These are phyloP conservation scores for Aureobasidium musti DNA, from an alignment of 2,329 filamentous ascomycete genomes.

Conservation along the genomic window DNA sequence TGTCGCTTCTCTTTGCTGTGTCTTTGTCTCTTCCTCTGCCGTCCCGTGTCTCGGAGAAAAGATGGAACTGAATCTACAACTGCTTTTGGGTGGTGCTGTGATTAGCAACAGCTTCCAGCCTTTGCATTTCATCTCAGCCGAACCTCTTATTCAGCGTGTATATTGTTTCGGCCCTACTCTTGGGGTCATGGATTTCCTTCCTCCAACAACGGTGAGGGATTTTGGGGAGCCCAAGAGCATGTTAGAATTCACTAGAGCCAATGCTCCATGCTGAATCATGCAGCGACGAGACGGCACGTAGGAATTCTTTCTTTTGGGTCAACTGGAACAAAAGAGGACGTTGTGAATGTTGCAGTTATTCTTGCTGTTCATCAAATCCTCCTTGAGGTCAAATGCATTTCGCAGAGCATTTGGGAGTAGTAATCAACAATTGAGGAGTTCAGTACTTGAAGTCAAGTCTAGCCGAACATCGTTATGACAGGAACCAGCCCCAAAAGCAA, in stretches of 20 bases:
- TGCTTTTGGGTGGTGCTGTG: no score
- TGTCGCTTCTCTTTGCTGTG: not conserved
- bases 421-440: not conserved
- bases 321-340: not conserved
- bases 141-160: constrained; percentile 1
- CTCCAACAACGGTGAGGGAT: no score
- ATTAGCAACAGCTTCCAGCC: not conserved
- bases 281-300: constrained; percentile 2
- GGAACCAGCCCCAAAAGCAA: not conserved
- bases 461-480: not conserved
- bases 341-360: not conserved
- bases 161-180: constrained; percentile 21
- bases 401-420: no score
- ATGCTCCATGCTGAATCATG: not conserved
- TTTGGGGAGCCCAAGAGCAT: not conserved
- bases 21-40: not conserved
- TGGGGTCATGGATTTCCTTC: not conserved
- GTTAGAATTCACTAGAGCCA: not conserved
- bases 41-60: constrained; percentile 13
- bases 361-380: no score
- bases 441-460: not conserved
- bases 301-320: no score
- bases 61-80: not conserved
- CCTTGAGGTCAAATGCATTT: no score
- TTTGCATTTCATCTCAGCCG: not conserved